Conservation (phyloP, 2,329 filamentous ascomycete species). For the Neoscytalidium dimidiatum region DNA sequence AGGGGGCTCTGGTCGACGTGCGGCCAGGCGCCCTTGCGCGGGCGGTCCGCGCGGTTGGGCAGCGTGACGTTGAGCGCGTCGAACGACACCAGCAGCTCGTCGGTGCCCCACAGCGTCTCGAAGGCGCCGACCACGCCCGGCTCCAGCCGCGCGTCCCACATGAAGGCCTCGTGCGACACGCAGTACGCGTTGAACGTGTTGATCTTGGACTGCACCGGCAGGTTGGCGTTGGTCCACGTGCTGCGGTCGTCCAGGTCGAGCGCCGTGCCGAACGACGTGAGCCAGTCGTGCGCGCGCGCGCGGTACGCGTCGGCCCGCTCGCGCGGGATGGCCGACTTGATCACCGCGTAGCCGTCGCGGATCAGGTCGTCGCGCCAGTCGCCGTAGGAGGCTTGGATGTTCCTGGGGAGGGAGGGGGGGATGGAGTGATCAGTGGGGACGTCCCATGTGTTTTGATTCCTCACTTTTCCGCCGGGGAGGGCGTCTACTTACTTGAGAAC, state of each 20-base stretch:
- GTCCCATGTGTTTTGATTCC: no score
- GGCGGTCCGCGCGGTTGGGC: slow-evolving; percentile 33
- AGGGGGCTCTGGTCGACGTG: slow-evolving; percentile 34
- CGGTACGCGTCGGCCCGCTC: slow-evolving; percentile 44
- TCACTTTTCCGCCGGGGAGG: background rate
- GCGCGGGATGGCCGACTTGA: slow-evolving; percentile 42
- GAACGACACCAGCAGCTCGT: slow-evolving; percentile 40
- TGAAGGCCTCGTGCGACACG: slow-evolving; percentile 43
- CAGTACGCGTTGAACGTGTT: slow-evolving; percentile 36
- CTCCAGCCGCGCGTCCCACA: slow-evolving; percentile 44
- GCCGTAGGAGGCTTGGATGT: slow-evolving; percentile 27
- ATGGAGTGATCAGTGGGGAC: background rate
- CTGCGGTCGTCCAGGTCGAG: slow-evolving; percentile 39
- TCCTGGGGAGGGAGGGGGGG: background rate
- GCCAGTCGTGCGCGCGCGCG: slow-evolving; percentile 45
- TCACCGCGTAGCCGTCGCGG: slow-evolving; percentile 42
- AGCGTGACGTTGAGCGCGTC: slow-evolving; percentile 44
- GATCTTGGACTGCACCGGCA: slow-evolving; percentile 36
- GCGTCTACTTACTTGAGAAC: background rate
- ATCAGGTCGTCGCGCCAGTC: slow-evolving; percentile 48
- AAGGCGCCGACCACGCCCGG: slow-evolving; percentile 42
- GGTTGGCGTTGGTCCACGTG: slow-evolving; percentile 39
- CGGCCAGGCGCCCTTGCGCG: slow-evolving; percentile 36
- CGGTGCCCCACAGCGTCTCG: slow-evolving; percentile 37
- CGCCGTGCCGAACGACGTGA: slow-evolving; percentile 43